Evolutionary conservation across 2,329 filamentous ascomycete genomes (phyloP).

Genomic region (Aspergillus pseudoterreus): DNA sequence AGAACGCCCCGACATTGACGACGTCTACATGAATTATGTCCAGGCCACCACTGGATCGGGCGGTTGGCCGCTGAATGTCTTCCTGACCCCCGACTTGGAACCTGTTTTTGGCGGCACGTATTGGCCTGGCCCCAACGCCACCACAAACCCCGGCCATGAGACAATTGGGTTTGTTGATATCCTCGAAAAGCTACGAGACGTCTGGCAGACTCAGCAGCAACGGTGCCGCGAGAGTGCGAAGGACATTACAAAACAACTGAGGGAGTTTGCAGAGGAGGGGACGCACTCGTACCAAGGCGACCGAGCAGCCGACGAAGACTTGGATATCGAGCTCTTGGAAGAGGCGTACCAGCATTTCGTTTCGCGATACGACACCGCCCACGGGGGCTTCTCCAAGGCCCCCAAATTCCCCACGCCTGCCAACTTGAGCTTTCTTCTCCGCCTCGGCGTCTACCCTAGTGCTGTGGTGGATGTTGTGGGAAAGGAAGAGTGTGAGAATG

Average conservation of each 20-base stretch:
- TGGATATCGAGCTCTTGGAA: conserved; percentile 88
- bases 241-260: conserved; percentile 74
- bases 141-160: conserved; percentile 46
- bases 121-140: conserved; percentile 76
- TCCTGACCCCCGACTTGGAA: conserved; percentile 86
- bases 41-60: conserved; percentile 86
- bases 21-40: conserved; percentile 97
- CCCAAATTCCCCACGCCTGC: conserved; percentile 90
- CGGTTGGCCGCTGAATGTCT: conserved; percentile 96
- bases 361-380: conserved; percentile 70
- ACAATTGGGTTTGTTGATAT: conserved; percentile 80
- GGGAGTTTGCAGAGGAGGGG: conserved; percentile 85
- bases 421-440: conserved; percentile 77
- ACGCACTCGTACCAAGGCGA: conserved; percentile 50
- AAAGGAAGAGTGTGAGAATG: conserved; percentile 67
- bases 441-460: conserved; percentile 66
- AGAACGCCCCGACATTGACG: conserved; percentile 88
- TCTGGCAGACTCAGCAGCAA: conserved; percentile 81
- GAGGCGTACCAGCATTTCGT: conserved; percentile 81
- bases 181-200: conserved; percentile 67
- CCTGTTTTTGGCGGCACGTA: conserved; percentile 96
- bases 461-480: conserved; percentile 87
- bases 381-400: conserved; percentile 74
- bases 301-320: conserved; percentile 57
- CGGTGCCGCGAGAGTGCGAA: conserved; percentile 78